Evolutionary conservation across 1,139 yeast genomes (phyloP).

Genomic region (Yamadazyma dushanensis): DNA sequence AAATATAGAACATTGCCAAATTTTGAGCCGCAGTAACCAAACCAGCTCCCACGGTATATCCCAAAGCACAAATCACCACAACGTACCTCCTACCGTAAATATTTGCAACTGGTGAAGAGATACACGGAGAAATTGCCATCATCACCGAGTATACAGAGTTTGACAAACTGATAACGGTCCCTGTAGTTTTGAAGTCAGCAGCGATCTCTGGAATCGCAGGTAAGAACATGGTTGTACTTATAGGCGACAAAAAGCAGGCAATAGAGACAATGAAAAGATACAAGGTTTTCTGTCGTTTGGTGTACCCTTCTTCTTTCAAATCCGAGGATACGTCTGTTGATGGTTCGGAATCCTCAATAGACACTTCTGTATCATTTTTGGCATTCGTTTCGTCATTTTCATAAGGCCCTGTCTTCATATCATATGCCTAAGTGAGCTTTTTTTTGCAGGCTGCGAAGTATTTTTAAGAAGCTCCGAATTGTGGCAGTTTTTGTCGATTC

Average conservation of each 20-base stretch:
- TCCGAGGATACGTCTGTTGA: neutral
- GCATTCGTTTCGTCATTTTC: neutral
- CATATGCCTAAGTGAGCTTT: too few relatives aligned
- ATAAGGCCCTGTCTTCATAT: too few relatives aligned
- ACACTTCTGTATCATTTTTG: neutral
- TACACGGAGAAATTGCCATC: conserved; percentile 50
- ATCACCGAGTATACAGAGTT: conserved; percentile 47
- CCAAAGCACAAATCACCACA: conserved; percentile 33
- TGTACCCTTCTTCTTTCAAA: neutral
- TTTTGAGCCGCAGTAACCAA: conserved; percentile 44
- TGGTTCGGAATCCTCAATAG: neutral
- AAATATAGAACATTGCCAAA: conserved; percentile 49
- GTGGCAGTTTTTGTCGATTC: too few relatives aligned
- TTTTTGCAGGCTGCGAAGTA: too few relatives aligned
- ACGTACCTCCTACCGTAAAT: conserved; percentile 46
- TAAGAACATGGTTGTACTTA: conserved; percentile 40
- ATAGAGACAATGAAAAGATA: conserved; percentile 19
- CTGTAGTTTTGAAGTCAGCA: conserved; percentile 38
- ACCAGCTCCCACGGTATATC: conserved; percentile 32
- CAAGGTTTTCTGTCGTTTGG: conserved; percentile 1
- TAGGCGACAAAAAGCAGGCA: conserved; percentile 37
- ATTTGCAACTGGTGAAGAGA: conserved; percentile 45
- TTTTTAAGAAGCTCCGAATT: too few relatives aligned
- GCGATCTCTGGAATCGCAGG: conserved; percentile 53
- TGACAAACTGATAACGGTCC: conserved; percentile 43